Evolutionary conservation across 345 rosid genomes (phyloP), one percentile per base, ranked within the genome.

Genomic region (Kernera saxatilis): DNA sequence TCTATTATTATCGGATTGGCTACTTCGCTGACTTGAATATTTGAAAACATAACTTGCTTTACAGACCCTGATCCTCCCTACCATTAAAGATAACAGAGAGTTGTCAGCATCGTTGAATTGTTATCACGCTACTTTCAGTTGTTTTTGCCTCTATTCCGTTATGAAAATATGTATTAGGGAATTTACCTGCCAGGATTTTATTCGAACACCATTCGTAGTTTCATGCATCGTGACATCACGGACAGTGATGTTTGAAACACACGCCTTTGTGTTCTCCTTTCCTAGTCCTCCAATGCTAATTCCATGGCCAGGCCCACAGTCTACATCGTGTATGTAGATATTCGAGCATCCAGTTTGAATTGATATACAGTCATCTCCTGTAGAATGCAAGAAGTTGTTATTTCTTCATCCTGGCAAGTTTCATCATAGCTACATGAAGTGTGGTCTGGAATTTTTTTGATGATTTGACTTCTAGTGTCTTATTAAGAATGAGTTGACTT

Each of bases 201-300:
- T 90, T 73, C 97, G 78, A 49, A 93, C 92, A 49, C 96, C 96
- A 14, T 84, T 85, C 33, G 79, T 26, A 23, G 97, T 90, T 69
- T 72, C 70, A 23, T 82, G 84, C 77, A 93, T 74, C 0, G 64
- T 65, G 62, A 82, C 87, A 69, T 90, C 89, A 39, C 88, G 88
- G 63, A 90, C 89, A 14, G 88, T 93, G 51, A 93, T 59, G 56
- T 88, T 88, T 21, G 93, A 90, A 63, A 93, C 98, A 68, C 97
- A 88, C 13, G 97, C 96, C 77, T 86, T 87, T 59, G 81, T 72
- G 61, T 79, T 67, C 33, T 76, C 91, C 70, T 69, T 87, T 79
- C 98, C 98, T 9, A 93, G 82, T 46, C 96, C 80, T 66, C 97
- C 98, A n/a, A 93, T 90, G 82, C 97, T 93, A 51, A 93, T 87